These are phyloP conservation scores for Komagataella pastoris DNA, from an alignment of 805 yeast species.

Conservation along the genomic window DNA sequence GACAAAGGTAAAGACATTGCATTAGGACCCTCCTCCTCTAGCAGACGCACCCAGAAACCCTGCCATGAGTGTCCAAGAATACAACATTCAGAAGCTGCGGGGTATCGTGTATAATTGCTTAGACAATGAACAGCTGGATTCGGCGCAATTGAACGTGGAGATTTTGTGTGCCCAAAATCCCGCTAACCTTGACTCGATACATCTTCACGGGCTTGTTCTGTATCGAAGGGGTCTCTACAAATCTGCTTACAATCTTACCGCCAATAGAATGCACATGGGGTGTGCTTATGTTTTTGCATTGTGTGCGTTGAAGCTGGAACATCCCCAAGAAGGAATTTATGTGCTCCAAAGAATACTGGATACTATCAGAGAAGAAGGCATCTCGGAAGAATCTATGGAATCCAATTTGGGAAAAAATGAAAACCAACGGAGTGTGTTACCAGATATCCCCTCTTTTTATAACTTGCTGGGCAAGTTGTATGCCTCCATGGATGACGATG, in stretches of 20 bases:
- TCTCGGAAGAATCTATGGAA: neutral
- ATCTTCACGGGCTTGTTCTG: constrained; percentile 58
- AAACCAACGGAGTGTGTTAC: constrained; percentile 15
- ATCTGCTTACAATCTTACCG: constrained; percentile 40
- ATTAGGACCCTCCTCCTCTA: neutral
- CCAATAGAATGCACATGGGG: constrained; percentile 44
- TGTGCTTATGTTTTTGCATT: constrained; percentile 67
- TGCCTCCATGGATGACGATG: constrained; percentile 39
- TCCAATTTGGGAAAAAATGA: neutral
- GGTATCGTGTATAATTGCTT: constrained; percentile 50
- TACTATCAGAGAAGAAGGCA: constrained; percentile 19
- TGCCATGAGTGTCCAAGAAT: neutral
- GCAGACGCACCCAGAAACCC: neutral
- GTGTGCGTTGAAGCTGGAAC: constrained; percentile 42
- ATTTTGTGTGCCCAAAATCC: constrained; percentile 53
- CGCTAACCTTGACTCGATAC: constrained; percentile 44
- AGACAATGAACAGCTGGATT: constrained; percentile 52
- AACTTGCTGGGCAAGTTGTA: constrained; percentile 61
- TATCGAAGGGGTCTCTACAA: constrained; percentile 45
- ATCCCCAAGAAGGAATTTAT: constrained; percentile 47
- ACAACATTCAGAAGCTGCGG: constrained; percentile 1
- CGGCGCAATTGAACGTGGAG: constrained; percentile 85
- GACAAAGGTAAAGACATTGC: neutral
- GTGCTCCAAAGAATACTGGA: constrained; percentile 25
- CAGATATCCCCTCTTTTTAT: constrained; percentile 61